phyloP scores from a whole-genome alignment of 495 filamentous ascomycete genomes.

The Cercophora scortea region DNA sequence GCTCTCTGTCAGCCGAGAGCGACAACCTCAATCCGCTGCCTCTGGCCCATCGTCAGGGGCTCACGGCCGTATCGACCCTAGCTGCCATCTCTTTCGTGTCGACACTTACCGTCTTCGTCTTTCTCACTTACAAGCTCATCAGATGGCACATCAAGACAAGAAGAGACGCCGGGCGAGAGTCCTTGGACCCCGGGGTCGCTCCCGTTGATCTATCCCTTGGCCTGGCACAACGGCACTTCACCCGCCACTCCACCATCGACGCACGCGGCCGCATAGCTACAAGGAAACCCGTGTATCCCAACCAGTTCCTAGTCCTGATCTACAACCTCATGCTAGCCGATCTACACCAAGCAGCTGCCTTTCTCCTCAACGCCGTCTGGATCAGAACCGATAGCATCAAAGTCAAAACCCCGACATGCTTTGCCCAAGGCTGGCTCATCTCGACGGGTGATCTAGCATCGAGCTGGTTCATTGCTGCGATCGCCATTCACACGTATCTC shows the following conservation, averaged over 20 bases:
- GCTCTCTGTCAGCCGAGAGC: constrained; percentile 1
- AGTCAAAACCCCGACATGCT: constrained; percentile 52
- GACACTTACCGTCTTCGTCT: constrained; percentile 36
- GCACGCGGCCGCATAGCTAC: background rate
- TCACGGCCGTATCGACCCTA: constrained; percentile 42
- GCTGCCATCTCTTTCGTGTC: constrained; percentile 48
- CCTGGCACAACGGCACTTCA: constrained; percentile 13
- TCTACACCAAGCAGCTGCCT: constrained; percentile 61
- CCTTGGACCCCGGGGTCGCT: background rate
- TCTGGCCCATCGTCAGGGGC: constrained; percentile 33
- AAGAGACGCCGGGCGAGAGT: background rate
- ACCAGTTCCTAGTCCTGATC: constrained; percentile 68
- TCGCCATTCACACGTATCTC: constrained; percentile 63
- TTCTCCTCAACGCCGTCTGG: constrained; percentile 60
- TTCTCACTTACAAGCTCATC: constrained; percentile 45
- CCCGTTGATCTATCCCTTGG: constrained; percentile 15
- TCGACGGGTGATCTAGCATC: constrained; percentile 62
- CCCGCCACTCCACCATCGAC: background rate
- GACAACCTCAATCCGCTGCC: constrained; percentile 36
- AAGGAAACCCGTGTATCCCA: constrained; percentile 26
- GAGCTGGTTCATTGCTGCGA: constrained; percentile 63
- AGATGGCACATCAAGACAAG: constrained; percentile 35
- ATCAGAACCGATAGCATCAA: constrained; percentile 45
- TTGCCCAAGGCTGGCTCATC: constrained; percentile 63
- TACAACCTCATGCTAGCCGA: constrained; percentile 70